Percentiles rank a stretch among this genome's conserved stretches.
Conservation (phyloP, 352 stramenopile species). For the Phytophthora vignae region DNA sequence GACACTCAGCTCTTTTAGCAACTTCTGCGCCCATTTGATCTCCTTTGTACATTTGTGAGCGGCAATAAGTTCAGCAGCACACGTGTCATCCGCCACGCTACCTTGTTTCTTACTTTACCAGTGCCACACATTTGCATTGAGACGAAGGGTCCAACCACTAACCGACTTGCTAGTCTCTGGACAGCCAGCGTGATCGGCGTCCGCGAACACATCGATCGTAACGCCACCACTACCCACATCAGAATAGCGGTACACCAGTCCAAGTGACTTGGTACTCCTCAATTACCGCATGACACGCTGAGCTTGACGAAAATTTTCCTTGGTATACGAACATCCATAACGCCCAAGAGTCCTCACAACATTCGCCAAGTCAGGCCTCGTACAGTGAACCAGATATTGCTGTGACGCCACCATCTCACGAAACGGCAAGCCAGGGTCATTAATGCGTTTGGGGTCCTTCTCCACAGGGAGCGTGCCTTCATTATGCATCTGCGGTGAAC, state of each 20-base stretch:
- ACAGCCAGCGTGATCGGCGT: too few relatives aligned
- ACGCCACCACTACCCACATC: too few relatives aligned
- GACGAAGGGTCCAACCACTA: too few relatives aligned
- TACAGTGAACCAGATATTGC: not conserved
- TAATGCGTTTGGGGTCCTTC: not conserved
- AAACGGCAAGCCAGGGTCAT: not conserved
- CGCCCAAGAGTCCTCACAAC: not conserved
- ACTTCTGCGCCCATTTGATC: not conserved
- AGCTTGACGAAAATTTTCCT: not conserved
- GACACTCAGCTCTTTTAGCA: not conserved
- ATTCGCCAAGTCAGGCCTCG: not conserved
- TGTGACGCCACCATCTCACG: not conserved
- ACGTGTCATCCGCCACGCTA: too few relatives aligned
- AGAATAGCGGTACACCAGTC: not conserved
- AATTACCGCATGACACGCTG: not conserved
- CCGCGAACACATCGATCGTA: too few relatives aligned
- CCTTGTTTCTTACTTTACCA: too few relatives aligned
- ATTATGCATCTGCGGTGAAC: not conserved
- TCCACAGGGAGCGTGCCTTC: not conserved
- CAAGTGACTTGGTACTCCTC: not conserved
- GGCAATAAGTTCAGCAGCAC: too few relatives aligned
- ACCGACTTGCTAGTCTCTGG: too few relatives aligned
- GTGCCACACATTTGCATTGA: too few relatives aligned
- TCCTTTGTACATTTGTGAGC: not conserved
- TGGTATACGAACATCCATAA: not conserved